Percentiles rank a stretch among this genome's conserved stretches.
phyloP scores from a whole-genome alignment of 495 filamentous ascomycete species.

The Gamarada debralockiae region DNA sequence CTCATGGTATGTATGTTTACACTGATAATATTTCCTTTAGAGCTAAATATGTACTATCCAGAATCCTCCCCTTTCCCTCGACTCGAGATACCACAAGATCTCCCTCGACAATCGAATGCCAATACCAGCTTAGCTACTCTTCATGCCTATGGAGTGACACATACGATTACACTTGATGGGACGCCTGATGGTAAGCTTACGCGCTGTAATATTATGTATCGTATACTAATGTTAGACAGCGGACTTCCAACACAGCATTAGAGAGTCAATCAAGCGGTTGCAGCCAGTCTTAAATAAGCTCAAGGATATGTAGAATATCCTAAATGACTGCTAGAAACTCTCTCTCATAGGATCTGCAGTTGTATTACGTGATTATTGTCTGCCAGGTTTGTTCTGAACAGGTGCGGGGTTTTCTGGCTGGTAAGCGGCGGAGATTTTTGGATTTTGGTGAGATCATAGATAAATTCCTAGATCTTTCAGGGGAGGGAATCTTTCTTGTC shows the following conservation, averaged over 20 bases:
- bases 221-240: slow-evolving; percentile 26
- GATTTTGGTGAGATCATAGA: too few relatives aligned
- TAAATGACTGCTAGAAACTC: slow-evolving; percentile 1
- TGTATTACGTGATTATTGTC: too few relatives aligned
- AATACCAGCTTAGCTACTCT: slow-evolving; percentile 33
- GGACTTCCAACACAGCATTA: slow-evolving; percentile 28
- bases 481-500: too few relatives aligned
- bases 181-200: slow-evolving; percentile 28
- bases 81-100: slow-evolving; percentile 27
- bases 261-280: slow-evolving; percentile 22
- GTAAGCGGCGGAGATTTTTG: too few relatives aligned
- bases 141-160: slow-evolving; percentile 28
- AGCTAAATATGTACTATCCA: slow-evolving; percentile 21
- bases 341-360: not conserved
- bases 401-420: too few relatives aligned
- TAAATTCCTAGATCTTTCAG: too few relatives aligned
- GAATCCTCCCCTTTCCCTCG: slow-evolving; percentile 29
- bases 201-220: slow-evolving; percentile 13
- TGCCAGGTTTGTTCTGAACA: too few relatives aligned
- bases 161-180: slow-evolving; percentile 32
- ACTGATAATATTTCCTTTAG: not conserved
- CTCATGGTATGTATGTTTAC: slow-evolving; percentile 22
- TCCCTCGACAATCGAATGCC: slow-evolving; percentile 28
- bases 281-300: slow-evolving; percentile 24
- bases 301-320: slow-evolving; percentile 30